These are phyloP conservation scores for Cryptococcus sp. DNA, from an alignment of 1,284 basidiomycete species.

Conservation along the genomic window DNA sequence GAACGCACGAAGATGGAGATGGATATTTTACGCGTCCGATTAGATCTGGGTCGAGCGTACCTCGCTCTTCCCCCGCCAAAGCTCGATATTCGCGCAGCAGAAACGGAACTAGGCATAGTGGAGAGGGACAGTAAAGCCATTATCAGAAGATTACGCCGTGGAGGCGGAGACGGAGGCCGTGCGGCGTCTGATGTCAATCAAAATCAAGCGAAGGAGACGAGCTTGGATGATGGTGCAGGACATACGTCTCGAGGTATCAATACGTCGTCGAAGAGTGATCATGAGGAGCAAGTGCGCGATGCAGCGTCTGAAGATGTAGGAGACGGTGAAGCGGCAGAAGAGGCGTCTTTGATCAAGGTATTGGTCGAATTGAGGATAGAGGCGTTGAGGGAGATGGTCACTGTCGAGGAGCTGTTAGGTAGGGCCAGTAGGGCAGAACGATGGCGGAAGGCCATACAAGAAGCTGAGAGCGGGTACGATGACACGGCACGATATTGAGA, in stretches of 20 bases:
- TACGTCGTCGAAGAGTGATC: not conserved
- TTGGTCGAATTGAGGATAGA: constrained; percentile 19
- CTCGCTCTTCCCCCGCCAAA: constrained; percentile 9
- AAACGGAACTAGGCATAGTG: constrained; percentile 26
- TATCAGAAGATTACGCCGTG: constrained; percentile 12
- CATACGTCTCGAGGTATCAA: too few relatives aligned
- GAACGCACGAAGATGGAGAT: constrained; percentile 9
- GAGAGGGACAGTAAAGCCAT: constrained; percentile 25
- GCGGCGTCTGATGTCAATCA: too few relatives aligned
- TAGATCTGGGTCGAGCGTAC: constrained; percentile 31
- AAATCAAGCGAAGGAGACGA: not conserved
- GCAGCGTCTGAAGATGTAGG: too few relatives aligned
- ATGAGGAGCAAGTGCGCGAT: too few relatives aligned
- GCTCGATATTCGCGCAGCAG: constrained; percentile 22
- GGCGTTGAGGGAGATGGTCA: constrained; percentile 21
- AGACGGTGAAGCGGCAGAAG: not conserved
- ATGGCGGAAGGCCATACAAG: constrained; percentile 17
- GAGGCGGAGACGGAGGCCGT: too few relatives aligned
- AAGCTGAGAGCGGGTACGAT: constrained; percentile 8
- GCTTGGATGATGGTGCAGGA: not conserved
- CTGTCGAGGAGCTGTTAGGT: constrained; percentile 36
- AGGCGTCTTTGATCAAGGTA: constrained; percentile 4
- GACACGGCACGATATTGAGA: too few relatives aligned
- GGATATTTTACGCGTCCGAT: constrained; percentile 21
- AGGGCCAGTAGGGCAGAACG: constrained; percentile 27